A percentile compares a stretch with the other conserved stretches of the same genome.
These are phyloP conservation scores for Penicillium steckii DNA, from an alignment of 495 filamentous ascomycete species.

Conservation along the genomic window DNA sequence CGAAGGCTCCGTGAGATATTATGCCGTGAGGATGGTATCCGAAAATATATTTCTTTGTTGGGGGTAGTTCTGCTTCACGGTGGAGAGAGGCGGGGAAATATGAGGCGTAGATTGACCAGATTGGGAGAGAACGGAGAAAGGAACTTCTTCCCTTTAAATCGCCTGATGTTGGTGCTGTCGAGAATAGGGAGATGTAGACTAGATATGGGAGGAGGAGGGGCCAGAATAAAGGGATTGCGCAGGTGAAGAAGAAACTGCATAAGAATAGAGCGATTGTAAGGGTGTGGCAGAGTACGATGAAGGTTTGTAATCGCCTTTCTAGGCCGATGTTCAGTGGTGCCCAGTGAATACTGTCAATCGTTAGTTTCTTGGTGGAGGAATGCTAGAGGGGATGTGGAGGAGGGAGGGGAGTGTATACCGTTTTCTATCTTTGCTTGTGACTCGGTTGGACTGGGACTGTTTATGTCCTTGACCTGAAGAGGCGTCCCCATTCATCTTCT, in stretches of 20 bases:
- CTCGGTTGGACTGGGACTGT: not conserved
- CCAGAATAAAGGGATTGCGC: slow-evolving; percentile 88
- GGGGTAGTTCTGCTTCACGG: slow-evolving; percentile 70
- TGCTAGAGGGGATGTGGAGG: not conserved
- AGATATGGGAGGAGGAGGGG: slow-evolving; percentile 89
- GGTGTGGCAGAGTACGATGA: slow-evolving; percentile 82
- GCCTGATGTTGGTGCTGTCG: slow-evolving; percentile 71
- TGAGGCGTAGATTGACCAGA: slow-evolving; percentile 86
- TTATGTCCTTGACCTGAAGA: slow-evolving; percentile 1
- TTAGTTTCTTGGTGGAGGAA: not conserved
- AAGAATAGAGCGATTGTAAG: slow-evolving; percentile 73
- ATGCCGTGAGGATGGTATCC: slow-evolving; percentile 98
- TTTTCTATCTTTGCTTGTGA: slow-evolving; percentile 10
- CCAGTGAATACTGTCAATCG: slow-evolving; percentile 62
- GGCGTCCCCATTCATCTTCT: slow-evolving; percentile 16
- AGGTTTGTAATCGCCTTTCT: slow-evolving; percentile 81
- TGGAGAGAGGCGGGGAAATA: slow-evolving; percentile 92
- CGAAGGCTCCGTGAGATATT: slow-evolving; percentile 92
- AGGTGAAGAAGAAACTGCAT: slow-evolving; percentile 86
- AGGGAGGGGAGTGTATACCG: slow-evolving; percentile 8
- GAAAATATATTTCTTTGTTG: slow-evolving; percentile 93
- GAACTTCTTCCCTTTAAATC: slow-evolving; percentile 69
- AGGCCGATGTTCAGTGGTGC: slow-evolving; percentile 87
- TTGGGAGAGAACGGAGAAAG: slow-evolving; percentile 65
- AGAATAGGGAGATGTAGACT: slow-evolving; percentile 75